These are phyloP conservation scores for Yarrowia sp. DNA, from an alignment of 805 yeast genomes.

Conservation along the genomic window DNA sequence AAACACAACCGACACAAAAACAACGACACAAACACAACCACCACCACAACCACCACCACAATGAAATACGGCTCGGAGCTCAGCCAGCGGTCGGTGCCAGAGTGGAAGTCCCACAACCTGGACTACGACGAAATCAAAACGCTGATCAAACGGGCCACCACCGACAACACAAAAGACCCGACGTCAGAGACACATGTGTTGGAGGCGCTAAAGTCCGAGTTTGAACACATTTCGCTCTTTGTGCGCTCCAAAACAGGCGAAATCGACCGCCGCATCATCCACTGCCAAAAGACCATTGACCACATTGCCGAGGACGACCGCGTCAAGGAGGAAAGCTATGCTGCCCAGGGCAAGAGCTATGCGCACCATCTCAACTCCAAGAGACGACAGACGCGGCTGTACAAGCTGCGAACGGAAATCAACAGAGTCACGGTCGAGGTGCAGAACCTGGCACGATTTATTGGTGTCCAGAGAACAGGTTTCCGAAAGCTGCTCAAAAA, in stretches of 20 bases:
- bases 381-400: conserved; percentile 30
- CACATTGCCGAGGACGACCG: conserved; percentile 32
- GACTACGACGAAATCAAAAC: conserved; percentile 76
- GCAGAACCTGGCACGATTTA: conserved; percentile 65
- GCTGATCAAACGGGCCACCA: conserved; percentile 58
- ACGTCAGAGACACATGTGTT: conserved; percentile 36
- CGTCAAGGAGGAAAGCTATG: neutral
- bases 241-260: conserved; percentile 68
- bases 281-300: conserved; percentile 42
- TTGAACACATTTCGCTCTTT: conserved; percentile 57
- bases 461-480: conserved; percentile 68
- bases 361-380: conserved; percentile 26
- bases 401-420: conserved; percentile 40
- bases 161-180: conserved; percentile 27
- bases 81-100: conserved; percentile 71
- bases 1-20: no score
- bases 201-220: conserved; percentile 52
- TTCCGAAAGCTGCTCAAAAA: conserved; percentile 72
- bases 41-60: neutral
- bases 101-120: conserved; percentile 81
- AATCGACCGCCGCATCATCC: conserved; percentile 49
- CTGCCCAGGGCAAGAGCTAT: neutral
- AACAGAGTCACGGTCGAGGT: conserved; percentile 48
- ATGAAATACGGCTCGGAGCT: conserved; percentile 90
- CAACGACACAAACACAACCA: neutral